These are phyloP conservation scores for Oryza brachyantha DNA, from an alignment of 176 grass and related monocot species.

Conservation along the genomic window DNA sequence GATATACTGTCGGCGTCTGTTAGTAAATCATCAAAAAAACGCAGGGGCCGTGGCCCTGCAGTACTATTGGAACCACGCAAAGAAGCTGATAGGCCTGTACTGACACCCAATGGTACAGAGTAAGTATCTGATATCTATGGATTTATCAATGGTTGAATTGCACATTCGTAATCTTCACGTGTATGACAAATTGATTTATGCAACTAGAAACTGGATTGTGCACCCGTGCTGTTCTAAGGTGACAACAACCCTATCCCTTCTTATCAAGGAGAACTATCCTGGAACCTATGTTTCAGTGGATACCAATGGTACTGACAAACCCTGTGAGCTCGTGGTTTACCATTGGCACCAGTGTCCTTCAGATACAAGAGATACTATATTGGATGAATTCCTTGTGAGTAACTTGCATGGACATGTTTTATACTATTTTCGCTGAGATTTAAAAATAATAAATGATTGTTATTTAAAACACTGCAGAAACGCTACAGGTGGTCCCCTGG, in stretches of 20 bases:
- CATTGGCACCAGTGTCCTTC: slow-evolving; percentile 40
- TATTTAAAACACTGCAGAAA: slow-evolving; percentile 32
- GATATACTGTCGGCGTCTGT: slow-evolving; percentile 15
- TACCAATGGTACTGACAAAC: slow-evolving; percentile 16
- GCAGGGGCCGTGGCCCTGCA: slow-evolving; percentile 34
- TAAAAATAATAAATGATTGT: slow-evolving; percentile 6
- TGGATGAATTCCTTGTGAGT: slow-evolving; percentile 59
- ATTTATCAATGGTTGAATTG: slow-evolving; percentile 1
- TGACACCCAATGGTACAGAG: slow-evolving; percentile 36
- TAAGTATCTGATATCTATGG: slow-evolving; percentile 16
- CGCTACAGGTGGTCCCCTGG: slow-evolving; percentile 47
- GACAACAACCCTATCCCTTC: slow-evolving; percentile 34
- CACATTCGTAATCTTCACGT: slow-evolving; percentile 11
- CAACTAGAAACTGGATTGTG: slow-evolving; percentile 35
- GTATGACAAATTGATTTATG: slow-evolving; percentile 14
- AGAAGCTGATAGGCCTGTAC: slow-evolving; percentile 35
- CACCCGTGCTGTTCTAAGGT: slow-evolving; percentile 40
- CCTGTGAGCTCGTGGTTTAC: slow-evolving; percentile 39
- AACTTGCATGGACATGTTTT: slow-evolving; percentile 11
- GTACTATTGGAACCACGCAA: slow-evolving; percentile 37
- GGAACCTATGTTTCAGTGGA: slow-evolving; percentile 38
- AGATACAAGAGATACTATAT: slow-evolving; percentile 22
- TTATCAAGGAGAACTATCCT: slow-evolving; percentile 47
- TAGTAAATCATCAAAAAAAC: slow-evolving; percentile 29
- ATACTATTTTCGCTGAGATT: slow-evolving; percentile 17